These are phyloP conservation scores for Colletotrichum ledebouriae DNA, from an alignment of 2,329 filamentous ascomycete species.

Conservation along the genomic window DNA sequence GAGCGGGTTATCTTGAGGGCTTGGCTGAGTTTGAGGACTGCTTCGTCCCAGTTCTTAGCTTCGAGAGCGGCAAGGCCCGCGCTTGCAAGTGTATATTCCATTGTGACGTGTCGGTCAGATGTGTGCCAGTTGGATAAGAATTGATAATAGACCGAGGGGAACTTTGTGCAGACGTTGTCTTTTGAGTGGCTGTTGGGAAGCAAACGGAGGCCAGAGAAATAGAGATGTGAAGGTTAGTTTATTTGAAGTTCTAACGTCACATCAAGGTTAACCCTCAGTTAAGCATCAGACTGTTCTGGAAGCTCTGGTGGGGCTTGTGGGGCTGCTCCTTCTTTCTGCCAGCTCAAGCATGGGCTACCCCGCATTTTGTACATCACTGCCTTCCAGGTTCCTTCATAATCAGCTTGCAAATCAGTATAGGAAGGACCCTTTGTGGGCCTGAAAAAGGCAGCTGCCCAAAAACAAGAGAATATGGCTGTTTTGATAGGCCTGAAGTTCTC, in stretches of 20 bases:
- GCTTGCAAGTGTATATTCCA: conserved; percentile 65
- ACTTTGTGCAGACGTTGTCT: no score
- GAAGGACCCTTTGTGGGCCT: no score
- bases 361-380: conserved; percentile 12
- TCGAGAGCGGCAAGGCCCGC: conserved; percentile 76
- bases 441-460: no score
- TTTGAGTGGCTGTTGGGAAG: no score
- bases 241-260: no score
- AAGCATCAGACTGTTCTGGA: conserved; percentile 47
- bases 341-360: neutral
- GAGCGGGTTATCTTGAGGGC: conserved; percentile 77
- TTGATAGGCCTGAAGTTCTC: no score
- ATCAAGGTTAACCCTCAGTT: neutral
- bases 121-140: neutral
- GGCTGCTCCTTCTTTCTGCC: conserved; percentile 7
- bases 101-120: conserved; percentile 46
- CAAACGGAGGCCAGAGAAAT: neutral
- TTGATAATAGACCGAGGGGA: no score
- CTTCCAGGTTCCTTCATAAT: neutral
- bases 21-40: conserved; percentile 75
- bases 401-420: no score
- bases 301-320: conserved; percentile 49
- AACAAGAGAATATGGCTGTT: no score
- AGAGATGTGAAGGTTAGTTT: neutral
- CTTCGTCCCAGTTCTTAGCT: conserved; percentile 73